phyloP scores from a whole-genome alignment of 1,284 basidiomycete species.

The Lentinula novae-zelandiae region DNA sequence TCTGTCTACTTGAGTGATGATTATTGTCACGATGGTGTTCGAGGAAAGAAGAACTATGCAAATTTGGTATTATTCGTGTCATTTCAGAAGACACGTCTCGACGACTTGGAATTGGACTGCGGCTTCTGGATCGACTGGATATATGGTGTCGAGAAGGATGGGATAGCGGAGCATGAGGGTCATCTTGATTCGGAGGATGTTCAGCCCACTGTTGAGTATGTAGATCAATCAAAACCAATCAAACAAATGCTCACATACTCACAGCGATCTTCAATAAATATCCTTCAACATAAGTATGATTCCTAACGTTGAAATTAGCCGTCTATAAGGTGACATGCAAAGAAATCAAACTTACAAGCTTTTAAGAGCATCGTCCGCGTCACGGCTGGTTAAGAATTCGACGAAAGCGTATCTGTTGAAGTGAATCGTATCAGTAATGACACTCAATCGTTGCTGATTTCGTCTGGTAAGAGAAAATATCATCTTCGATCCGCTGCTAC shows the following conservation, averaged over 20 bases:
- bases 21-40: neutral
- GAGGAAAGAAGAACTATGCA: neutral
- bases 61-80: neutral
- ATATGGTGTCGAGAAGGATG: neutral
- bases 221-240: constrained; percentile 1
- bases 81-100: neutral
- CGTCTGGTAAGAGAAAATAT: too few relatives aligned
- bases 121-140: neutral
- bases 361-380: constrained; percentile 87
- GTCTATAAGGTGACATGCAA: constrained; percentile 8
- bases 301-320: constrained; percentile 44
- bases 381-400: constrained; percentile 79
- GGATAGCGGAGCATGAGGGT: neutral
- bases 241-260: constrained; percentile 17
- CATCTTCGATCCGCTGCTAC: too few relatives aligned
- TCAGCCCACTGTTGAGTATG: constrained; percentile 74
- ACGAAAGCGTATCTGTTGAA: constrained; percentile 82
- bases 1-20: too few relatives aligned
- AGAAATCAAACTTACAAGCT: constrained; percentile 66
- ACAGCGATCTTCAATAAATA: constrained; percentile 80
- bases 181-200: constrained; percentile 74
- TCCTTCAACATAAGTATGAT: constrained; percentile 80
- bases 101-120: neutral
- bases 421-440: too few relatives aligned
- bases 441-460: too few relatives aligned